Evolutionary conservation across 2,329 filamentous ascomycete species (phyloP), one percentile per base, ranked within the genome.

Genomic region (Cladosporium sp.): DNA sequence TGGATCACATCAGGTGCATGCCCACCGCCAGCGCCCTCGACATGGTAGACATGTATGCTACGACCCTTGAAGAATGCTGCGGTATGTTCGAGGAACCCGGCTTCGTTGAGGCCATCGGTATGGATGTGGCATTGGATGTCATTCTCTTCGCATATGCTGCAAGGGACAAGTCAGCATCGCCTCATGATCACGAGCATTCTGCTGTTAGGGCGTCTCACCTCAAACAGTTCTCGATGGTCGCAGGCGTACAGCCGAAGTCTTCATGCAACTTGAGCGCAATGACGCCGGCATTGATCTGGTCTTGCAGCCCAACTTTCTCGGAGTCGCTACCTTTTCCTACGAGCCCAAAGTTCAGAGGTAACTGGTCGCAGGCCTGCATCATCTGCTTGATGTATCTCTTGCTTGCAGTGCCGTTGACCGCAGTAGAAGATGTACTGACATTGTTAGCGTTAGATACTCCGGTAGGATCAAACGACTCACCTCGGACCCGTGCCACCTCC

Each of bases 1-100:
- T 86, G 89, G 78, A 97, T 96, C 78, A 97, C 96, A 77, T 97
- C 93, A 0, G 93, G 93, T 0, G 93, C 93, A 77, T 97, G 93
- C 1, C 93, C 93, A 70, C 93, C 93, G 48, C 93, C 93, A 1
- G 93, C 93, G 51, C 93, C 93, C 80, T 97, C 93, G 30, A 92
- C 97, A 79, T 97, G 93, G 79, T 97, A 97, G 1, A 93, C 96
- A 79, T 97, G 93, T 73, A 97, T 96, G 1, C 91, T 90, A 66
- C 93, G 88, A 74, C 87, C 84, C 76, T 91, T 91, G 83, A 97
- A 89, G 3, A 93, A 88, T n/a, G 83, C 86, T 67, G 96, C 87
- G 3, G 92, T 96, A 67, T 91, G 89, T 76, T 97, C 93, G 61
- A 97, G 93, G 74, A 96, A 97, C 16, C 93, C 93, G 18, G 91